Percentiles rank a stretch among this genome's conserved stretches.
phyloP scores from a whole-genome alignment of 2,329 filamentous ascomycete genomes.

The Rhynchosporium agropyri region DNA sequence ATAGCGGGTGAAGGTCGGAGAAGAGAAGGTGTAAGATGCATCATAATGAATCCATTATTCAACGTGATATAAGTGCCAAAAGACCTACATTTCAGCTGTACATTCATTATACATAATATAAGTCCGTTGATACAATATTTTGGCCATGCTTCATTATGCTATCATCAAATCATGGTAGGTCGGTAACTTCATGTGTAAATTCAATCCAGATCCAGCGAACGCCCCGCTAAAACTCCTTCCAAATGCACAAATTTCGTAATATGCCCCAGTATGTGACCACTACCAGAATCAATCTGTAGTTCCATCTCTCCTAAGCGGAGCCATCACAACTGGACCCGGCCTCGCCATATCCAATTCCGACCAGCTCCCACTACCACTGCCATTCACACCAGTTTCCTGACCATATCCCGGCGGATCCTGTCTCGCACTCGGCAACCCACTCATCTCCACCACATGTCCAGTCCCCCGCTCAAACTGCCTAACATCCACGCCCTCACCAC shows the following conservation, averaged over 20 bases:
- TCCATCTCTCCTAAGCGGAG: constrained; percentile 17
- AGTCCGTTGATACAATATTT: too few relatives aligned
- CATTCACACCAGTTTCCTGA: constrained; percentile 22
- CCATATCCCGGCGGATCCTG: constrained; percentile 35
- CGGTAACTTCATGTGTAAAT: not conserved
- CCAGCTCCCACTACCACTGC: not conserved
- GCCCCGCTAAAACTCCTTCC: not conserved
- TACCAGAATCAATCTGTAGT: not conserved
- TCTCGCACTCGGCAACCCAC: constrained; percentile 18
- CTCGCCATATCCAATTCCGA: constrained; percentile 18
- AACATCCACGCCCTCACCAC: constrained; percentile 14
- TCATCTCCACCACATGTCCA: constrained; percentile 27
- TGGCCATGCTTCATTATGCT: not conserved
- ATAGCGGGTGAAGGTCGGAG: too few relatives aligned
- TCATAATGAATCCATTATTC: too few relatives aligned
- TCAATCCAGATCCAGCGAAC: not conserved
- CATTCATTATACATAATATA: too few relatives aligned
- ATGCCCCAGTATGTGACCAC: not conserved
- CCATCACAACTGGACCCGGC: constrained; percentile 10
- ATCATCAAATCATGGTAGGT: not conserved
- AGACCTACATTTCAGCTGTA: too few relatives aligned
- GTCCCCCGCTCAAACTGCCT: not conserved
- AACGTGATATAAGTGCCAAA: too few relatives aligned
- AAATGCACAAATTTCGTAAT: not conserved
- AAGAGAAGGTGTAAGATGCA: too few relatives aligned